phyloP scores from a whole-genome alignment of 2,329 filamentous ascomycete genomes.

The Beauveria medogensis region DNA sequence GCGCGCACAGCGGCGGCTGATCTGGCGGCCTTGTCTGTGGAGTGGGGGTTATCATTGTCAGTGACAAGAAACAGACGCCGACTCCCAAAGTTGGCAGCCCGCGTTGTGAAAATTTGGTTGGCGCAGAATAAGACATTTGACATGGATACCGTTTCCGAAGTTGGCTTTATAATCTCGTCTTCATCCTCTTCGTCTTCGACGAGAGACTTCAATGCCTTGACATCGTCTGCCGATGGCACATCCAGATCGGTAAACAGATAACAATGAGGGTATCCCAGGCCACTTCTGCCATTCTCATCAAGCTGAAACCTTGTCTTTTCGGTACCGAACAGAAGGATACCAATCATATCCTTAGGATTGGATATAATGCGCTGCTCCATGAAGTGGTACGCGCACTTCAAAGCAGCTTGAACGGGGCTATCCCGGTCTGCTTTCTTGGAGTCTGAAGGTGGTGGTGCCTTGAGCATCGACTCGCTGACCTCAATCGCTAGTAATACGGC shows the following conservation, averaged over 20 bases:
- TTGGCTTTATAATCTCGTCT: constrained; percentile 60
- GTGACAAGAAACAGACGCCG: constrained; percentile 92
- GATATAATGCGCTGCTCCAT: constrained; percentile 99
- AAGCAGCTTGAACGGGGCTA: constrained; percentile 70
- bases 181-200: constrained; percentile 71
- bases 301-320: constrained; percentile 72
- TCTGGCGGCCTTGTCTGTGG: constrained; percentile 60
- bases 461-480: constrained; percentile 80
- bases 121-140: constrained; percentile 87
- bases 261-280: constrained; percentile 75
- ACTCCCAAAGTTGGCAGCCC: constrained; percentile 88
- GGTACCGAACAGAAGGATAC: constrained; percentile 85
- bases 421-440: constrained; percentile 72
- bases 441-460: constrained; percentile 51
- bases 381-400: constrained; percentile 89
- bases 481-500: constrained; percentile 97
- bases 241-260: constrained; percentile 86
- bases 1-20: constrained; percentile 77
- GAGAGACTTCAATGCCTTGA: constrained; percentile 68
- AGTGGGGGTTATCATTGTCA: constrained; percentile 82
- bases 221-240: constrained; percentile 76
- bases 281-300: constrained; percentile 51
- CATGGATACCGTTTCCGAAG: constrained; percentile 66
- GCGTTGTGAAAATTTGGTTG: constrained; percentile 93
- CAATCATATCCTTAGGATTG: constrained; percentile 95